Percentiles rank a stretch among this genome's conserved stretches.
These are phyloP conservation scores for Colletotrichum sp. DNA, from an alignment of 2,329 filamentous ascomycete genomes.

Conservation along the genomic window DNA sequence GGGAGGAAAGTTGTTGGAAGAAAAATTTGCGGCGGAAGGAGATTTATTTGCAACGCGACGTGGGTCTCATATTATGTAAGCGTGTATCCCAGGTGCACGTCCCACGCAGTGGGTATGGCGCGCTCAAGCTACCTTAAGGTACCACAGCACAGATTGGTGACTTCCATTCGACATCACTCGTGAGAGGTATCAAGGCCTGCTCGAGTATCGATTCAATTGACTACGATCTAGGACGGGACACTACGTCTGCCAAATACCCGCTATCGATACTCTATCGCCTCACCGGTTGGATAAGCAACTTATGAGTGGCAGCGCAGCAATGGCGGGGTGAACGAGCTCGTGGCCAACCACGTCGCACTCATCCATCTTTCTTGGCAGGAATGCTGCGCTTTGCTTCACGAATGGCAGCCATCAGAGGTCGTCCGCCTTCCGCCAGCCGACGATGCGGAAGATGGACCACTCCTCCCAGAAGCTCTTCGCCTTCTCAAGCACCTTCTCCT, in stretches of 20 bases:
- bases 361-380: background rate
- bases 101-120: background rate
- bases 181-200: background rate
- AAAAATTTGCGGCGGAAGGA: background rate
- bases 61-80: conserved; percentile 1
- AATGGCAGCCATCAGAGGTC: background rate
- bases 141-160: background rate
- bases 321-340: background rate
- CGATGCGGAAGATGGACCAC: background rate
- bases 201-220: background rate
- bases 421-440: background rate
- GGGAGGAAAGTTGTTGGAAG: background rate
- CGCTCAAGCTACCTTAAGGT: background rate
- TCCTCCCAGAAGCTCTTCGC: background rate
- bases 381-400: background rate
- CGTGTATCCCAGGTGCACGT: background rate
- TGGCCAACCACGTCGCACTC: background rate
- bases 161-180: background rate
- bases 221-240: background rate
- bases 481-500: background rate
- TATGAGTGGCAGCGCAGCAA: background rate
- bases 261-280: background rate
- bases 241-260: background rate
- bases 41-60: background rate
- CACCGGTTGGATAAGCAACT: background rate